These are phyloP conservation scores for Dryas octopetala DNA, from an alignment of 306 rosid genomes.

Conservation along the genomic window DNA sequence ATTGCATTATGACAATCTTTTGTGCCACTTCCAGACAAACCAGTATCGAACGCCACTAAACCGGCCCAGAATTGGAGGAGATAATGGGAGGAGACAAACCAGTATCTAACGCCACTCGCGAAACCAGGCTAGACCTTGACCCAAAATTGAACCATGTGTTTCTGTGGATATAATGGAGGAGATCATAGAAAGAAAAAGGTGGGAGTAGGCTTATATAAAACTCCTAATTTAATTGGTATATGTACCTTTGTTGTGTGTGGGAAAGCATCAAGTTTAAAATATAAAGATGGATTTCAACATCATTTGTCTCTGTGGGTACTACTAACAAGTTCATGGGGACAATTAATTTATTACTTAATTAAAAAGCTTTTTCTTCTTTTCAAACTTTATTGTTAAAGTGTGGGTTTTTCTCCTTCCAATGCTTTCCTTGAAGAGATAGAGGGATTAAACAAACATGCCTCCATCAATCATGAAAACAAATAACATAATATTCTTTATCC, in stretches of 20 bases:
- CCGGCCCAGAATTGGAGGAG: too few relatives aligned
- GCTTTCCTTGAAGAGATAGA: neutral
- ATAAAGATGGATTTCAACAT: neutral
- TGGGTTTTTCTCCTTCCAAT: neutral
- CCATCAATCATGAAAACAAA: conserved; percentile 17
- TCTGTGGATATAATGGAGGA: too few relatives aligned
- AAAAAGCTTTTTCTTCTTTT: neutral
- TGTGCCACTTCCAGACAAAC: too few relatives aligned
- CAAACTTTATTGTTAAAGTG: neutral
- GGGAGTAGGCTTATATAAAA: too few relatives aligned
- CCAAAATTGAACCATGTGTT: too few relatives aligned
- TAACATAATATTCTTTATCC: neutral
- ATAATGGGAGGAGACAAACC: too few relatives aligned
- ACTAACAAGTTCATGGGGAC: conserved; percentile 4
- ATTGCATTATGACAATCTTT: too few relatives aligned
- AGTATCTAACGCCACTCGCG: too few relatives aligned
- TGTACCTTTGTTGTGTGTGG: neutral
- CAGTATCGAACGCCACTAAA: too few relatives aligned
- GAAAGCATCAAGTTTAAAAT: neutral
- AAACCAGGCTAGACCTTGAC: too few relatives aligned
- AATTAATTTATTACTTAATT: neutral
- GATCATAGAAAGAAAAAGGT: too few relatives aligned
- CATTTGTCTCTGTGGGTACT: conserved; percentile 15
- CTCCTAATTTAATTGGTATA: too few relatives aligned
- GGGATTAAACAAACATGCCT: neutral